Evolutionary conservation across 1,284 basidiomycete species (phyloP), one percentile per base, ranked within the genome.

Genomic region (Melampsora americana): DNA sequence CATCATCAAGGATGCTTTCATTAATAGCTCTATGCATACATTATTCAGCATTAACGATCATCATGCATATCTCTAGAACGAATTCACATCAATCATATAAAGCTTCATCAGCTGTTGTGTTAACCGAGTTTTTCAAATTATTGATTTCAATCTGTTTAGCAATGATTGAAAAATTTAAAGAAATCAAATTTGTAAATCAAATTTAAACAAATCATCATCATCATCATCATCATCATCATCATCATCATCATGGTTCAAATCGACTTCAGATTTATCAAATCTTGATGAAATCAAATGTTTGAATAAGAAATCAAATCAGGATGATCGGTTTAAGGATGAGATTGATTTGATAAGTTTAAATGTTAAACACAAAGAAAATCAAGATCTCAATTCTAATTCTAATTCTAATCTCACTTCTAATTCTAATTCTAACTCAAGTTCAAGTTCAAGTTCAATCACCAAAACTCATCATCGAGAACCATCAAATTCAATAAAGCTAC

Each of bases 61-160:
- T 67, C 26, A 59, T 74, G 56, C 72, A 74, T 61, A 48, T 74
- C 16, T 74, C 72, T 1, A 64, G 72, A 9, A 74, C 65, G 0
- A 48, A 46, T 35, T 56, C 53, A 56, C 48, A 66, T 20, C 65
- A 60, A 32, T n/a, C 64, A n/a, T 74, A 74, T 61, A 62, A 64
- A 14, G 44, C 72, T 26, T 66, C 72, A 32, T 66, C 65, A 9
- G 72, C 72, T 26, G 72, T 74, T 5, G 72, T 74, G n/a, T 42
- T 48, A 42, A 65, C 77, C 77, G 81, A 82, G 61, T 42, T 82
- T 5, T 79, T 79, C 61, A 82, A 82, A 78, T 78, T 82, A 32
- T 64, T 79, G 44, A 69, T 81, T 28, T 81, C 80, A 14, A 44
- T 80, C 42, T 30, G 80, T 18, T 78, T 82, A 42, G 81, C 80